Base-by-base conservation (phyloP, 768 basidiomycete genomes). In the Tylopilus vinaceipallidus region DNA sequence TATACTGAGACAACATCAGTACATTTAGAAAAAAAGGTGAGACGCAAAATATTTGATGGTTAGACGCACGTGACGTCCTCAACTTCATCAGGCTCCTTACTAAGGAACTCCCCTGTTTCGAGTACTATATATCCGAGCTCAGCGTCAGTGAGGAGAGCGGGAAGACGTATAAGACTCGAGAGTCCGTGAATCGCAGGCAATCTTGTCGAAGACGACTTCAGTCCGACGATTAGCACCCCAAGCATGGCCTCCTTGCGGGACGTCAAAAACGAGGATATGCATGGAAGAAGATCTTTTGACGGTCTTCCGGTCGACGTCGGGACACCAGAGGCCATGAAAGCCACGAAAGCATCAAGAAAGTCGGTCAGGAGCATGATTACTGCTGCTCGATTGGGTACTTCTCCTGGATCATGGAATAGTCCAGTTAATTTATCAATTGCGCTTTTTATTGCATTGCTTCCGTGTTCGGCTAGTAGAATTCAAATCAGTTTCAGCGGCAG, bases 111-210 rank as follows among this genome's bases (percentile, higher is more conserved):
- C 59, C 88, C 83, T 23, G 87, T 73, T 42, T 80, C 84, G 49
- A 86, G 84, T 2, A 95, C 87, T 34, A 92, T 71, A 61, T 87
- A 93, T 3, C 83, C 81, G 11, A 91, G 67, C 63, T 99, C 95
- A 17, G 84, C 79, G 44, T 84, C 77, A 0, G 80, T 72, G 32
- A 95, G 71, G 38, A 93, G 76, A 1, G 66, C 67, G 7, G 75
- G 71, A 2, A 90, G 83, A 8, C 78, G 79, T n/a, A 85, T 76
- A 56, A 97, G 63, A 17, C 78, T 78, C 34, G 80, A 78, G 39
- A 94, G 70, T 7, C 83, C 84, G 6, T 78, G 75, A 16, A 97
- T 68, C 0, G 88, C 86, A 19, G 82, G 74, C 27, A 73, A 68
- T 20, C 82, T 74, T 6, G 83, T 77, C 3, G 78, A 62, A 6